These are phyloP conservation scores for Dictyostelium capitatum DNA, from an alignment of 78 protist genomes.

Conservation along the genomic window DNA sequence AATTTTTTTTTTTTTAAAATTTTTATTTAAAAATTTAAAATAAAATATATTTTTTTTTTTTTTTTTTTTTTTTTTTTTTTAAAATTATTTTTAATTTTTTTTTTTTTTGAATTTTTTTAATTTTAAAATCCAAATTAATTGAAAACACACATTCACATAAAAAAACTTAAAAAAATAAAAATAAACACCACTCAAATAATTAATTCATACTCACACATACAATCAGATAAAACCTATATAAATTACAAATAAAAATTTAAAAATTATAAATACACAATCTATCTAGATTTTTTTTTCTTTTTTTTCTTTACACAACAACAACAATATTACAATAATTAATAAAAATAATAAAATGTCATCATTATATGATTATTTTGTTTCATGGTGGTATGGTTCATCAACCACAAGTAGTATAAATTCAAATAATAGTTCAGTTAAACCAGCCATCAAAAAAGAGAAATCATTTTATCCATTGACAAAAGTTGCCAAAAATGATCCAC, in stretches of 20 bases:
- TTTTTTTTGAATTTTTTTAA: no score
- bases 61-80: no score
- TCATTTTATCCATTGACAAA: constrained; percentile 9
- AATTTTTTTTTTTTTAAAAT: no score
- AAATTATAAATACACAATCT: not conserved
- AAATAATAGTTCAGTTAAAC: not conserved
- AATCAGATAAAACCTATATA: not conserved
- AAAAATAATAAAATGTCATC: not conserved
- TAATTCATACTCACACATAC: not conserved
- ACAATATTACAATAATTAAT: not conserved
- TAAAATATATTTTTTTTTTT: no score
- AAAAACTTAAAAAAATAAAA: not conserved
- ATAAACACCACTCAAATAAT: not conserved
- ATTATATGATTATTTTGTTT: not conserved
- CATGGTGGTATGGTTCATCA: constrained; percentile 15
- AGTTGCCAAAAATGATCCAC: constrained; percentile 34
- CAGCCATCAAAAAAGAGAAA: not conserved
- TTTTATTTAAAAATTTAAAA: no score
- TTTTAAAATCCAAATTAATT: no score
- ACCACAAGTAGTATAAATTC: not conserved
- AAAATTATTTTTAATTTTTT: no score
- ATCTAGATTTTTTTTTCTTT: not conserved
- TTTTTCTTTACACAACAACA: not conserved
- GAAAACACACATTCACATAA: not conserved
- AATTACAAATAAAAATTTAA: no score